phyloP scores from a whole-genome alignment of 2,329 filamentous ascomycete genomes.

The Epichloe sp. region DNA sequence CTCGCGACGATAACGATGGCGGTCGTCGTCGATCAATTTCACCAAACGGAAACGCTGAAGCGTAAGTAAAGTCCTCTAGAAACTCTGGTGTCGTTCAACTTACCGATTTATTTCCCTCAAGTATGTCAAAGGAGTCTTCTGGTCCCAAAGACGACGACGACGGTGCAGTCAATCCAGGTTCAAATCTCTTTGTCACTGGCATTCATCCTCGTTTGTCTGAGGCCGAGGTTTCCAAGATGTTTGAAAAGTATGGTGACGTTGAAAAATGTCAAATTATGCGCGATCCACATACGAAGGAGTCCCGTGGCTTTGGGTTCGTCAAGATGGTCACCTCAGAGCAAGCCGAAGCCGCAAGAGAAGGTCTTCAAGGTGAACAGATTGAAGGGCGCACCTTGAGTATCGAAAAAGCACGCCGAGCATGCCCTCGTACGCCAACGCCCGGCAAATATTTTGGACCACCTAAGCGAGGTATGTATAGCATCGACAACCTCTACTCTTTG shows the following conservation, averaged over 20 bases:
- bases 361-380: constrained; percentile 85
- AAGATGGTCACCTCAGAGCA: constrained; percentile 96
- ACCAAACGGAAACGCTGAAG: constrained; percentile 34
- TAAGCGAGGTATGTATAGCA: constrained; percentile 65
- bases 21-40: constrained; percentile 50
- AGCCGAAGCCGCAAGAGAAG: constrained; percentile 93
- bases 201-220: constrained; percentile 89
- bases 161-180: constrained; percentile 79
- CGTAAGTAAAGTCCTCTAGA: constrained; percentile 9
- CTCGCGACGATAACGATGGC: constrained; percentile 47
- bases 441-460: constrained; percentile 99
- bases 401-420: constrained; percentile 92
- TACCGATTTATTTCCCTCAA: constrained; percentile 8
- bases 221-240: constrained; percentile 82
- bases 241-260: constrained; percentile 97
- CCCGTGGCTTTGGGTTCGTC: constrained; percentile 96
- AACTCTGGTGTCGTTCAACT: too few species aligned
- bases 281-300: constrained; percentile 96
- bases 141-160: constrained; percentile 52
- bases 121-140: constrained; percentile 40
- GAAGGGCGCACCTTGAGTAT: constrained; percentile 95
- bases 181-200: constrained; percentile 96
- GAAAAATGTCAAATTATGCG: constrained; percentile 99
- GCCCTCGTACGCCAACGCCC: constrained; percentile 88
- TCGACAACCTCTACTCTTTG: background rate